phyloP scores from a whole-genome alignment of 2,329 filamentous ascomycete genomes.

The Magnaporthiopsis incrustans region DNA sequence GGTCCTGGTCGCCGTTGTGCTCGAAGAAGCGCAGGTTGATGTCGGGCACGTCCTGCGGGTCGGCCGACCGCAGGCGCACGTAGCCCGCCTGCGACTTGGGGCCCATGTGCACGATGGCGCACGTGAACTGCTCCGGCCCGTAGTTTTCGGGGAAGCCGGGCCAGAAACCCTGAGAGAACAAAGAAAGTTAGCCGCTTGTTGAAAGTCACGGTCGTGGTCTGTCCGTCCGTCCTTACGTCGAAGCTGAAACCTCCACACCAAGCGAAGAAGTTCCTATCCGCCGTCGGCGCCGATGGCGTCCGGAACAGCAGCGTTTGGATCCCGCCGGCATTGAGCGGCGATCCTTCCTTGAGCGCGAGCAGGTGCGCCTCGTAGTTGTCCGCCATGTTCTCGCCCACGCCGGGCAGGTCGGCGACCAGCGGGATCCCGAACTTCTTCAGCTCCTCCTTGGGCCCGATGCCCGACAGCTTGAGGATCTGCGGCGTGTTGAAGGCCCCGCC shows the following conservation, averaged over 20 bases:
- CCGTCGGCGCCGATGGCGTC: constrained; percentile 20
- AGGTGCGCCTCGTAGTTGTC: constrained; percentile 42
- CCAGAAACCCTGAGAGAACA: constrained; percentile 18
- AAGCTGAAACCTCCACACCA: constrained; percentile 24
- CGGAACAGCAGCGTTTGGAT: constrained; percentile 18
- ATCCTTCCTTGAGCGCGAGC: constrained; percentile 25
- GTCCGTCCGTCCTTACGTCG: constrained; percentile 9
- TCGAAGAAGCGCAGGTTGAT: constrained; percentile 55
- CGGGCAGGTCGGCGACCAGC: constrained; percentile 39
- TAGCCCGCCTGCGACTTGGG: constrained; percentile 48
- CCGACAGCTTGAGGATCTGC: constrained; percentile 37
- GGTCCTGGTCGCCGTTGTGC: constrained; percentile 15
- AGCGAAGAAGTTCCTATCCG: constrained; percentile 21
- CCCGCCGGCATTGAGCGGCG: constrained; percentile 20
- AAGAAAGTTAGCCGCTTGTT: too few relatives aligned
- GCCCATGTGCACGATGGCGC: constrained; percentile 47
- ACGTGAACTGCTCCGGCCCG: constrained; percentile 25
- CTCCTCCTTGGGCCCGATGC: constrained; percentile 33
- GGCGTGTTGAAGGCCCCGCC: constrained; percentile 39
- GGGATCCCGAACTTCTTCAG: constrained; percentile 21
- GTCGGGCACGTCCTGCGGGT: constrained; percentile 50
- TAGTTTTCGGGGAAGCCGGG: constrained; percentile 22
- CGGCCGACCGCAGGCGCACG: constrained; percentile 45
- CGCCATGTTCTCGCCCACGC: constrained; percentile 54
- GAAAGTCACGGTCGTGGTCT: too few relatives aligned